Evolutionary conservation across 352 stramenopile genomes (phyloP).

Genomic region (Phytophthora nicotianae): DNA sequence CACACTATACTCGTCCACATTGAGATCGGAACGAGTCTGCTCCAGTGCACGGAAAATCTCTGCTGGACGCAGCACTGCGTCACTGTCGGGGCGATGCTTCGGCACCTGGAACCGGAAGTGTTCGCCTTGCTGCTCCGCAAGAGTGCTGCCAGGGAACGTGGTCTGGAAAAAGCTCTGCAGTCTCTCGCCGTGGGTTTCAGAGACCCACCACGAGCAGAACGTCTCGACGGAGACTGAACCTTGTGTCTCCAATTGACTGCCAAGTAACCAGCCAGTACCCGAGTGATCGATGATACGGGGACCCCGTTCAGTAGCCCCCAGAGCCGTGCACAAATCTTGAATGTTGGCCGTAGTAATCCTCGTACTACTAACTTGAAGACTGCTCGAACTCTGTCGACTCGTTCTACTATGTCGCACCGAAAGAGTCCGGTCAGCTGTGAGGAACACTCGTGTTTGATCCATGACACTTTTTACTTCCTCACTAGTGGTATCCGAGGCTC

Average conservation of each 20-base stretch:
- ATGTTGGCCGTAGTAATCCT: conserved; percentile 40
- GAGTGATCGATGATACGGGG: conserved; percentile 24
- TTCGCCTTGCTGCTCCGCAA: conserved; percentile 72
- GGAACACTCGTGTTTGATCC: conserved; percentile 18
- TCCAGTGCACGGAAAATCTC: conserved; percentile 81
- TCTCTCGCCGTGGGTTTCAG: conserved; percentile 42
- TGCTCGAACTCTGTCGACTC: conserved; percentile 22
- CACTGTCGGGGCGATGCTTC: conserved; percentile 33
- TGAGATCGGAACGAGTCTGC: conserved; percentile 49
- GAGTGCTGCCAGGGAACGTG: conserved; percentile 43
- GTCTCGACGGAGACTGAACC: conserved; percentile 49
- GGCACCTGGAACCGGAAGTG: conserved; percentile 79
- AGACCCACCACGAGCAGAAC: conserved; percentile 65
- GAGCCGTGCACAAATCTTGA: conserved; percentile 33
- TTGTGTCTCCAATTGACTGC: conserved; percentile 43
- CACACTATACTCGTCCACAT: conserved; percentile 86
- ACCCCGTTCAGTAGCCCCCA: conserved; percentile 38
- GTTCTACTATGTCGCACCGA: conserved; percentile 10
- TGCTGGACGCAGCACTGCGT: conserved; percentile 37
- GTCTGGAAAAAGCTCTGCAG: conserved; percentile 48
- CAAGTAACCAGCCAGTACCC: conserved; percentile 47
- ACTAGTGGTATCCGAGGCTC: conserved; percentile 20
- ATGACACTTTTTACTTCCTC: conserved; percentile 16
- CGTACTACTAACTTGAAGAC: conserved; percentile 7
- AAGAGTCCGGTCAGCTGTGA: conserved; percentile 12